A percentile compares a stretch with the other conserved stretches of the same genome.
These are phyloP conservation scores for Eutrema heterophyllum DNA, from an alignment of 345 rosid genomes.

Conservation along the genomic window DNA sequence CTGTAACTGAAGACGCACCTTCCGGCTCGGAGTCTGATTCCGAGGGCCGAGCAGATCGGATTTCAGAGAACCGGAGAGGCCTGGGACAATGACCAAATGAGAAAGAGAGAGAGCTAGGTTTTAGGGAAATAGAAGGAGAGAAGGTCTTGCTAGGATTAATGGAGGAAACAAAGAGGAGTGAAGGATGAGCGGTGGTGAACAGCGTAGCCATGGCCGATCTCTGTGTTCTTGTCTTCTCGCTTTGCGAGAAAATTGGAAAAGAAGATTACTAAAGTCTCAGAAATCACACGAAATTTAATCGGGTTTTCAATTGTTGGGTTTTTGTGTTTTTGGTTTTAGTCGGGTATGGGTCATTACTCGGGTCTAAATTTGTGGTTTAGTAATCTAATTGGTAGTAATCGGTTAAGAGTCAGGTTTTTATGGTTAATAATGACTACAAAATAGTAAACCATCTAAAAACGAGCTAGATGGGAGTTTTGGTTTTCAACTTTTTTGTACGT, in stretches of 20 bases:
- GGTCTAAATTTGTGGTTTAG: too few relatives aligned
- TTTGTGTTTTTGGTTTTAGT: too few relatives aligned
- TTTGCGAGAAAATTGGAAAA: neutral
- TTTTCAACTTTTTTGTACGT: too few relatives aligned
- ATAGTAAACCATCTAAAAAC: too few relatives aligned
- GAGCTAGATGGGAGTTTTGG: too few relatives aligned
- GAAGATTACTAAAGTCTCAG: neutral
- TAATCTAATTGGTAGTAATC: too few relatives aligned
- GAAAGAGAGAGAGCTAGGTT: constrained; percentile 17
- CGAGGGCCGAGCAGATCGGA: constrained; percentile 29
- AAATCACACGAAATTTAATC: too few relatives aligned
- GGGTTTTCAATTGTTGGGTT: too few relatives aligned
- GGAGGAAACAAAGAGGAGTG: constrained; percentile 9
- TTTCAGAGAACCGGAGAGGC: constrained; percentile 11
- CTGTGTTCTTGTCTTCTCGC: neutral
- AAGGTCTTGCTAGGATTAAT: neutral
- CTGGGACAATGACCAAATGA: constrained; percentile 7
- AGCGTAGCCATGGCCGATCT: constrained; percentile 27
- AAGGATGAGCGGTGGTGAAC: constrained; percentile 21
- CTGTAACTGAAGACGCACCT: constrained; percentile 29
- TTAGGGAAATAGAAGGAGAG: neutral
- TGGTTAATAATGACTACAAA: too few relatives aligned
- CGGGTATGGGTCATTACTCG: too few relatives aligned
- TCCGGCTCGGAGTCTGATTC: constrained; percentile 31
- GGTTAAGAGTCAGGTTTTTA: too few relatives aligned